Evolutionary conservation across 2,329 filamentous ascomycete genomes (phyloP), one percentile per base, ranked within the genome.

Genomic region (Corinectria fuckeliana): DNA sequence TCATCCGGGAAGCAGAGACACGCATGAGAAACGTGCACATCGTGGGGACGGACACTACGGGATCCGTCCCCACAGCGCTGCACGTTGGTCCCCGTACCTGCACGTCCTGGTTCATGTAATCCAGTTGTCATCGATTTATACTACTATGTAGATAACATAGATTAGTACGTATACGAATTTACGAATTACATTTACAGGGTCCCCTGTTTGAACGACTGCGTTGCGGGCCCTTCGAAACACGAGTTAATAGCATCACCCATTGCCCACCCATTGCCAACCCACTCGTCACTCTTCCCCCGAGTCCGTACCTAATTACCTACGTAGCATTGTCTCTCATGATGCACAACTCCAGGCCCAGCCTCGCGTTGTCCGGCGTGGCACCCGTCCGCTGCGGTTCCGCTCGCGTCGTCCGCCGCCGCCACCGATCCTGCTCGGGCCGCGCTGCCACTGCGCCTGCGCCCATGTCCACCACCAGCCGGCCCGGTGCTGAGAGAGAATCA

Each of bases 311-410:
- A 7, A 28, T 10, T 28, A 28, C 3, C 26, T 5, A 28, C 26
- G 11, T 21, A 7, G 8, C 20, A 20, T 41, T n/a, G 34, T 55
- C 32, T 56, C 38, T 69, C 65, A 68, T 63, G 61, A 66, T 34
- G 58, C 63, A 36, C 67, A 69, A 54, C 47, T 62, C 67, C 67
- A 69, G 58, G 55, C 61, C 67, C 67, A 69, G 58, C 57, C 61
- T 67, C 63, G 60, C 55, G 50, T 50, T 55, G 56, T 39, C 38
- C 50, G 50, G 45, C 47, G 50, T n/a, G 56, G 42, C 41, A 20
- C 53, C 30, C 48, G 50, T 41, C 53, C 42, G 13, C 53, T 50
- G 25, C 50, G 32, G 23, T 7, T 50, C 16, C 50, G 52, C 28
- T 60, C 48, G 20, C 45, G 34, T 20, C 16, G 36, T 34, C 50